Evolutionary conservation across 352 stramenopile genomes (phyloP).

Genomic region (Globisporangium nagaii): DNA sequence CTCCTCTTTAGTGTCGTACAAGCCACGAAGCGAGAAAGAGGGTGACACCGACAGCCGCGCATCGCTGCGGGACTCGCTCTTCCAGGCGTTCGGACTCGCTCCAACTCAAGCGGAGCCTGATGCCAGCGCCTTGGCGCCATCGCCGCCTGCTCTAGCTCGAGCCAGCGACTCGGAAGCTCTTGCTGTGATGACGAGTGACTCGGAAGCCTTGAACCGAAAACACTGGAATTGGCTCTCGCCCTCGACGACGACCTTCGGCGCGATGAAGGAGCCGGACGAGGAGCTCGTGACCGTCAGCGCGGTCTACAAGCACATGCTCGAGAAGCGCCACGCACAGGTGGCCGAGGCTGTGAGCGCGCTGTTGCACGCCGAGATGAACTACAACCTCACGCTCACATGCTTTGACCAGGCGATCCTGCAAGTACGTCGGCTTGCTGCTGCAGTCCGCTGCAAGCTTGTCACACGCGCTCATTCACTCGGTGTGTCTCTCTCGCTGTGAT

Average conservation of each 20-base stretch:
- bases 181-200: no score
- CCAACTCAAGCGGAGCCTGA: no score
- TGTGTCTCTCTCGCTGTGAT: no score
- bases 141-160: no score
- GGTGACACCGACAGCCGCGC: background rate
- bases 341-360: background rate
- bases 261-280: background rate
- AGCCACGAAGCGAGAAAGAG: no score
- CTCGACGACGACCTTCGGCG: background rate
- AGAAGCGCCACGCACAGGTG: background rate
- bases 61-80: constrained; percentile 4
- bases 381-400: background rate
- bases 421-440: no score
- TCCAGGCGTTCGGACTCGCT: constrained; percentile 5
- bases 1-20: no score
- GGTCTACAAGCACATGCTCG: background rate
- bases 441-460: no score
- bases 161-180: no score
- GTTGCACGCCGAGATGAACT: background rate
- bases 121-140: no score
- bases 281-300: background rate
- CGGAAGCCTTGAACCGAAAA: no score
- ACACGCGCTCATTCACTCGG: no score
- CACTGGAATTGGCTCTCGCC: background rate
- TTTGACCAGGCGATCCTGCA: background rate